Evolutionary conservation across 129 eudicot genomes (phyloP).

Genomic region (Calendula officinalis): DNA sequence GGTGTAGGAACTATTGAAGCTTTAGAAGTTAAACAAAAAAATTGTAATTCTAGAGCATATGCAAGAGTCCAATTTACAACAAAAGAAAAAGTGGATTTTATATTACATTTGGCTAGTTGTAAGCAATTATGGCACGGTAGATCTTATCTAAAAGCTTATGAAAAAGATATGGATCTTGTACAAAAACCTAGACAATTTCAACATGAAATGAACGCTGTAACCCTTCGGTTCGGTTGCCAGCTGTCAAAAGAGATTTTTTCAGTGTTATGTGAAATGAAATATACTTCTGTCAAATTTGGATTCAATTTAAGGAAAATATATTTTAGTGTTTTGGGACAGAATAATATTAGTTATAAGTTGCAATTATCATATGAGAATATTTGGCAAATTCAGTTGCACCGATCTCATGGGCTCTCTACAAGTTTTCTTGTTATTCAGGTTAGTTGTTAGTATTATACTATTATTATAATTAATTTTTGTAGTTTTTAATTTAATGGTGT

Average conservation of each 20-base stretch:
- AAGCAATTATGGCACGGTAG: slow-evolving; percentile 38
- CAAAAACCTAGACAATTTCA: slow-evolving; percentile 42
- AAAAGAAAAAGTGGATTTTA: slow-evolving; percentile 29
- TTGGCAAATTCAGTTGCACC: slow-evolving; percentile 62
- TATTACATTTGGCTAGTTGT: slow-evolving; percentile 30
- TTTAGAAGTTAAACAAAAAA: slow-evolving; percentile 47
- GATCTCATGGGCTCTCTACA: slow-evolving; percentile 29
- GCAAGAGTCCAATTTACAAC: slow-evolving; percentile 65
- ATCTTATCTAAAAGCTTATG: slow-evolving; percentile 51
- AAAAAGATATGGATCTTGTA: slow-evolving; percentile 43
- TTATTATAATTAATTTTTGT: too few relatives aligned
- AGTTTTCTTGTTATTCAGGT: slow-evolving; percentile 73
- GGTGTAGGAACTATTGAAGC: slow-evolving; percentile 68
- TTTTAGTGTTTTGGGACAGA: slow-evolving; percentile 30
- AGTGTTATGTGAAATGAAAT: slow-evolving; percentile 40
- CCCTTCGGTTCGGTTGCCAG: slow-evolving; percentile 73
- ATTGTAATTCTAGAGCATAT: slow-evolving; percentile 43
- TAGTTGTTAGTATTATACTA: not conserved
- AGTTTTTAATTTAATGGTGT: too few relatives aligned
- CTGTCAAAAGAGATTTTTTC: slow-evolving; percentile 48
- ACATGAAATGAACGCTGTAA: slow-evolving; percentile 37
- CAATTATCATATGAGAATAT: slow-evolving; percentile 71
- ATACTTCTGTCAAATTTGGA: slow-evolving; percentile 51
- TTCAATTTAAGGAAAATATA: slow-evolving; percentile 49
- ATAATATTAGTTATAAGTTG: slow-evolving; percentile 44